Percentiles rank a stretch among this genome's conserved stretches.
Evolutionary conservation across 345 rosid species (phyloP).

Genomic region (Arabidopsis suecica): DNA sequence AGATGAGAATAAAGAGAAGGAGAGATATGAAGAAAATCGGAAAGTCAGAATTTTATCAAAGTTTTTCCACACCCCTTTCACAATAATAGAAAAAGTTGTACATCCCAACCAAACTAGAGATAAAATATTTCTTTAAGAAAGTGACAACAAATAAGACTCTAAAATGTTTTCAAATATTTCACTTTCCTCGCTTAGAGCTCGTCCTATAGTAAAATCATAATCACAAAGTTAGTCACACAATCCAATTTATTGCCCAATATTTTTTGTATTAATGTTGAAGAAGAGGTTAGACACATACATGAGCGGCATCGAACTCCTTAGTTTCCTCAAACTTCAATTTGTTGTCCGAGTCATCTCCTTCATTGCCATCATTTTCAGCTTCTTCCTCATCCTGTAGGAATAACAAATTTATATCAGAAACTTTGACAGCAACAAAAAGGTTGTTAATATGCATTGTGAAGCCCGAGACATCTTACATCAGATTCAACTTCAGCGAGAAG

Average conservation of each 20-base stretch:
- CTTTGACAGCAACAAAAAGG: neutral
- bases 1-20: no score
- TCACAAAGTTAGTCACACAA: neutral
- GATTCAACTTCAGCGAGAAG: conserved; percentile 64
- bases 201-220: conserved; percentile 55
- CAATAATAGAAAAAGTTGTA: conserved; percentile 21
- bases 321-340: conserved; percentile 54
- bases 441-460: neutral
- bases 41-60: no score
- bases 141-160: neutral
- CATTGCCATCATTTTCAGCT: conserved; percentile 56
- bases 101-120: conserved; percentile 24
- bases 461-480: conserved; percentile 60
- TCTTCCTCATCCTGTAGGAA: conserved; percentile 72
- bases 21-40: no score
- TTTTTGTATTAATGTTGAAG: neutral
- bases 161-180: neutral
- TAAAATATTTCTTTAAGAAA: neutral
- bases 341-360: conserved; percentile 53
- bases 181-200: conserved; percentile 62
- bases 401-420: conserved; percentile 10
- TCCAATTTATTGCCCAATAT: neutral
- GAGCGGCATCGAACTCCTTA: conserved; percentile 51
- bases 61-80: conserved; percentile 11
- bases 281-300: conserved; percentile 32